These are phyloP conservation scores for Plasmodium gonderi DNA, from an alignment of 169 alveolate species.

Conservation along the genomic window DNA sequence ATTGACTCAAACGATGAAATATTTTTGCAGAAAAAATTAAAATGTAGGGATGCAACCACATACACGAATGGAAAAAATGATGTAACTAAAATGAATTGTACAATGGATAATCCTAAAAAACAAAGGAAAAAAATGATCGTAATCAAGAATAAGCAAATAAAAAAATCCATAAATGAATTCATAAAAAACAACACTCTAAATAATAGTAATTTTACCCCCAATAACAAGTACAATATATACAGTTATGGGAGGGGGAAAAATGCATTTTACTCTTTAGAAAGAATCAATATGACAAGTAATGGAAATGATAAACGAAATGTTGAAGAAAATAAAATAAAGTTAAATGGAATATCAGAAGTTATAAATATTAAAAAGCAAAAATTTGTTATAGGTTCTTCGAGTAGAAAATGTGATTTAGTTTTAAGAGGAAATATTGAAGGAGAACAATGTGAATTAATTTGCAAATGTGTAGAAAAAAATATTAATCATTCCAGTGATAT, in stretches of 20 bases:
- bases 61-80: neutral
- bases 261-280: slow-evolving; percentile 22
- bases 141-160: slow-evolving; percentile 22
- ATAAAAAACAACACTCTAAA: slow-evolving; percentile 30
- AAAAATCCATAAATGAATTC: slow-evolving; percentile 44
- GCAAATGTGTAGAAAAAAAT: slow-evolving; percentile 61
- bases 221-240: slow-evolving; percentile 43
- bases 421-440: slow-evolving; percentile 54
- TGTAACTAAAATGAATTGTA: neutral
- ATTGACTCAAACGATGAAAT: neutral
- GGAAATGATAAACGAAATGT: slow-evolving; percentile 6
- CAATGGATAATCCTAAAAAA: neutral
- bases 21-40: neutral
- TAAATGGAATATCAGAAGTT: slow-evolving; percentile 34
- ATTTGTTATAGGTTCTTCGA: slow-evolving; percentile 59
- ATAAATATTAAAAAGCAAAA: slow-evolving; percentile 58
- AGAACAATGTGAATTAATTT: slow-evolving; percentile 64
- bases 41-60: neutral
- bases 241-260: slow-evolving; percentile 45
- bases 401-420: slow-evolving; percentile 61
- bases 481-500: slow-evolving; percentile 40
- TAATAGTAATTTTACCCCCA: slow-evolving; percentile 7
- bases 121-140: neutral
- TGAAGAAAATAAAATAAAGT: slow-evolving; percentile 29
- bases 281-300: slow-evolving; percentile 39